Conservation (phyloP, 2,329 filamentous ascomycete genomes). For the Periglandula ipomoeae region DNA sequence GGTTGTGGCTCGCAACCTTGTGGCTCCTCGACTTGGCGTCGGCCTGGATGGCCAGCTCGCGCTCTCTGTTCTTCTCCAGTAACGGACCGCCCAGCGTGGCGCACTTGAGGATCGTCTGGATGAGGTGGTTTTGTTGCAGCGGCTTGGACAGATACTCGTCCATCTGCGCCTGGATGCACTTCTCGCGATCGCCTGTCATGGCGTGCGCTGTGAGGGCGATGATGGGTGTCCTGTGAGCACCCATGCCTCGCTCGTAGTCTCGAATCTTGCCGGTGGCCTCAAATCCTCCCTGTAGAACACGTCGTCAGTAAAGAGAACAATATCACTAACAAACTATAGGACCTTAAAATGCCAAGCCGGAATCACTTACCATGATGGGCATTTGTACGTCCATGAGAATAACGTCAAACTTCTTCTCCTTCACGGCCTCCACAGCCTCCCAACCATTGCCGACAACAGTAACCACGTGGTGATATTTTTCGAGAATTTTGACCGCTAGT, state of each 20-base stretch:
- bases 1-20: slow-evolving; percentile 26
- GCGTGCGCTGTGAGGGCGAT: slow-evolving; percentile 95
- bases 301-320: slow-evolving; percentile 24
- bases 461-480: slow-evolving; percentile 90
- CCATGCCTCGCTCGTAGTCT: slow-evolving; percentile 80
- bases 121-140: slow-evolving; percentile 91
- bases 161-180: slow-evolving; percentile 98
- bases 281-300: slow-evolving; percentile 65
- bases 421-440: slow-evolving; percentile 87
- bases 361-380: slow-evolving; percentile 75
- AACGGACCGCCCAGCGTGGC: slow-evolving; percentile 81
- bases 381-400: slow-evolving; percentile 99
- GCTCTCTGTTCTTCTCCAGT: slow-evolving; percentile 64
- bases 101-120: slow-evolving; percentile 95
- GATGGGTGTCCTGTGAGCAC: slow-evolving; percentile 79
- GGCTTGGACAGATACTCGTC: slow-evolving; percentile 98
- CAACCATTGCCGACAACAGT: slow-evolving; percentile 92
- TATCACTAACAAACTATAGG: background rate
- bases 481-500: slow-evolving; percentile 89
- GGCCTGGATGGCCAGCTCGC: slow-evolving; percentile 43
- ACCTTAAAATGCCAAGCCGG: background rate
- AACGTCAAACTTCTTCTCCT: slow-evolving; percentile 87
- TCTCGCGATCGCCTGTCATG: slow-evolving; percentile 96
- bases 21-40: slow-evolving; percentile 37
- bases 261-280: slow-evolving; percentile 95